phyloP scores from a whole-genome alignment of 2,329 filamentous ascomycete genomes.

The Aspergillaceae sp. region DNA sequence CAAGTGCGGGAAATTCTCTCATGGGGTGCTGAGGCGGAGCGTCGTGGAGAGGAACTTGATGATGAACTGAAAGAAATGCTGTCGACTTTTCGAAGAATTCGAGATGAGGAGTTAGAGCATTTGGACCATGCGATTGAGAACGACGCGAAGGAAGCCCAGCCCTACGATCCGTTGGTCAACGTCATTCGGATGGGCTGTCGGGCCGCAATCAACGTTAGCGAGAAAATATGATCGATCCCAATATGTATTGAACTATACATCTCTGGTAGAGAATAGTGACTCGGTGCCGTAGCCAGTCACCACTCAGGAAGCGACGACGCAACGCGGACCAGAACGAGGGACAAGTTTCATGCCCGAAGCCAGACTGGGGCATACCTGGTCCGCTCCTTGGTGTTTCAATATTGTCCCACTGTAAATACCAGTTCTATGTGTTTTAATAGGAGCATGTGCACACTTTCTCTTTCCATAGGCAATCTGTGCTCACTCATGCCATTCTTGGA shows the following conservation, averaged over 20 bases:
- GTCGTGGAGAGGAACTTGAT: slow-evolving; percentile 69
- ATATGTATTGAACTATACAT: too few species aligned
- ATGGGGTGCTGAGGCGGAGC: slow-evolving; percentile 70
- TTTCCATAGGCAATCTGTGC: too few species aligned
- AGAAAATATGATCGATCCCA: slow-evolving; percentile 30
- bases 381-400: too few species aligned
- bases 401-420: not conserved
- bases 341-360: too few species aligned
- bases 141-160: slow-evolving; percentile 80
- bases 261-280: too few species aligned
- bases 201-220: slow-evolving; percentile 80
- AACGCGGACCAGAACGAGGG: too few species aligned
- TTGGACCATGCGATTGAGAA: slow-evolving; percentile 90
- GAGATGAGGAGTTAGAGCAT: slow-evolving; percentile 95
- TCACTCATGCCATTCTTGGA: too few species aligned
- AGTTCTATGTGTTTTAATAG: not conserved
- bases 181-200: slow-evolving; percentile 84
- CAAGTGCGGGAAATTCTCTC: slow-evolving; percentile 75
- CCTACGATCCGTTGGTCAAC: slow-evolving; percentile 80
- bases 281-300: too few species aligned
- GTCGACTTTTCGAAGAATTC: slow-evolving; percentile 65
- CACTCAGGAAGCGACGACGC: too few species aligned
- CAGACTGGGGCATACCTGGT: too few species aligned
- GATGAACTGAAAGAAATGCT: slow-evolving; percentile 68
- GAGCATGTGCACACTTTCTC: too few species aligned